Percentiles rank a stretch among this genome's conserved stretches.
Conservation (phyloP, 2,329 filamentous ascomycete species). For the Trichophyton equinum region DNA sequence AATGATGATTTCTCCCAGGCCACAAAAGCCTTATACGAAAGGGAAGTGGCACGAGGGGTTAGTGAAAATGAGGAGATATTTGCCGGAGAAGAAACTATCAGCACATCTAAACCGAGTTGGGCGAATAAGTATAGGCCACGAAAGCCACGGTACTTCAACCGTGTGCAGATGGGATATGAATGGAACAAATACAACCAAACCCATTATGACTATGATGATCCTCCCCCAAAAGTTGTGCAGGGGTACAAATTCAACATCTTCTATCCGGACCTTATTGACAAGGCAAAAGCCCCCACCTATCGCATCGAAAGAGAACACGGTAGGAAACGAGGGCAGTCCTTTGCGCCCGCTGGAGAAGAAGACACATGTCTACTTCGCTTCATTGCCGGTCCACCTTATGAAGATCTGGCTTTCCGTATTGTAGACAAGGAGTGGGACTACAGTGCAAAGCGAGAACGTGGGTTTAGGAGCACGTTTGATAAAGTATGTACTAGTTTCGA, state of each 20-base stretch:
- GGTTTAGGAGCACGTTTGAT: conserved; percentile 93
- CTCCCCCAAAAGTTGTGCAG: conserved; percentile 93
- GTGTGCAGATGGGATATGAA: conserved; percentile 97
- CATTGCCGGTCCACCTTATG: conserved; percentile 86
- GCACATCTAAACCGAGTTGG: conserved; percentile 59
- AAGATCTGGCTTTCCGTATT: conserved; percentile 93
- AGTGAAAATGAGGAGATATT: conserved; percentile 95
- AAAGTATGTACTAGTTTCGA: conserved; percentile 52
- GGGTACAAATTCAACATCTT: conserved; percentile 99
- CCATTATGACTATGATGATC: conserved; percentile 97
- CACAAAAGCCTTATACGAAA: conserved; percentile 79
- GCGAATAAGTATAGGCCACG: conserved; percentile 72
- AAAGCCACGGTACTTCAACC: conserved; percentile 94
- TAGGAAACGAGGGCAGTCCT: conserved; percentile 76
- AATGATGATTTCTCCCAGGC: conserved; percentile 76
- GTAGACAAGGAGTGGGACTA: conserved; percentile 99
- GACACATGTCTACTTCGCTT: conserved; percentile 96
- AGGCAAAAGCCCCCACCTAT: conserved; percentile 86
- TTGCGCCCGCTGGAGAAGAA: conserved; percentile 85
- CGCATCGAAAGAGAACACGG: conserved; percentile 91
- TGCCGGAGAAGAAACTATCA: conserved; percentile 70
- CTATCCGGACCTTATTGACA: conserved; percentile 93
- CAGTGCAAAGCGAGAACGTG: conserved; percentile 83
- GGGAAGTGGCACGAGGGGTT: conserved; percentile 81
- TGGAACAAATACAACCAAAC: conserved; percentile 99